Conservation (phyloP, 2,329 filamentous ascomycete species). For the Fusarium kyushuense region DNA sequence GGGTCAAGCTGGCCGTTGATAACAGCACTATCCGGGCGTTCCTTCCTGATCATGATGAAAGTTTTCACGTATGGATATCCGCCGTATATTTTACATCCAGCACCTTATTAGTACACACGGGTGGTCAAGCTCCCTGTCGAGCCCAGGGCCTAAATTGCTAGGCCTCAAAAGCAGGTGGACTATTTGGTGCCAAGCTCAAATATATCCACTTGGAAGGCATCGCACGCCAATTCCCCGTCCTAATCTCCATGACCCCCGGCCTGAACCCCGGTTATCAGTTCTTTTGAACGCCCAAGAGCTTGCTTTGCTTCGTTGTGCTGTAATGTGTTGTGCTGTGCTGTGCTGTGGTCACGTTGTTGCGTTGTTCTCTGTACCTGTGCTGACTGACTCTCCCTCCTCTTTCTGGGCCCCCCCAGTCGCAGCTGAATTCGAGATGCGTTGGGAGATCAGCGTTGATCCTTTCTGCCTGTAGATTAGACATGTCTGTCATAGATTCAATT, state of each 20-base stretch:
- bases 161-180: slow-evolving; percentile 19
- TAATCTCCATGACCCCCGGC: slow-evolving; percentile 34
- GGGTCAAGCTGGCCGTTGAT: background rate
- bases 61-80: background rate
- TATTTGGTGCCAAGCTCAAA: slow-evolving; percentile 27
- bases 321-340: background rate
- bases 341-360: background rate
- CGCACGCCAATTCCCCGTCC: slow-evolving; percentile 39
- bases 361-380: background rate
- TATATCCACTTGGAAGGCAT: slow-evolving; percentile 32
- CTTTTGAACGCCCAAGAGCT: slow-evolving; percentile 9
- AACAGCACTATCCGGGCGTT: background rate
- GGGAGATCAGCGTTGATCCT: slow-evolving; percentile 26
- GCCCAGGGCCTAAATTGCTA: slow-evolving; percentile 13
- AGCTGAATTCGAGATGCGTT: slow-evolving; percentile 7
- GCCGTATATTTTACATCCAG: background rate
- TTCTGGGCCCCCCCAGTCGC: slow-evolving; percentile 3
- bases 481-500: slow-evolving; percentile 20
- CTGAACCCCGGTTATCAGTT: slow-evolving; percentile 18
- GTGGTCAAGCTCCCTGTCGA: slow-evolving; percentile 24
- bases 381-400: background rate
- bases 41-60: background rate
- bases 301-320: slow-evolving; percentile 1
- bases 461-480: slow-evolving; percentile 29
- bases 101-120: background rate